Evolutionary conservation across 2,329 filamentous ascomycete species (phyloP).

Genomic region (Pseudogymnoascus sp.): DNA sequence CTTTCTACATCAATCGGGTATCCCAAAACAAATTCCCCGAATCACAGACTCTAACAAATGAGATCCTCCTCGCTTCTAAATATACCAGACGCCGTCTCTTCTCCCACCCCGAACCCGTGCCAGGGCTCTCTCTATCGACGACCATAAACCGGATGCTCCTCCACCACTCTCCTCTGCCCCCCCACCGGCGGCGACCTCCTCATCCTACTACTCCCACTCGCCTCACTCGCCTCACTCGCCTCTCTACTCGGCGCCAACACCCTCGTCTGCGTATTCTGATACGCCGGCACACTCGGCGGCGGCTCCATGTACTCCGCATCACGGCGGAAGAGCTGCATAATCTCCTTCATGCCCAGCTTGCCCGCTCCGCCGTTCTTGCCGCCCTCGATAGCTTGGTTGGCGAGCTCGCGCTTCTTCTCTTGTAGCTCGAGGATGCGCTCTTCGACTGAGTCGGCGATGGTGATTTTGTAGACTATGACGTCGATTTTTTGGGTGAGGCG

Average conservation of each 20-base stretch:
- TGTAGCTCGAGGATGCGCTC: conserved; percentile 91
- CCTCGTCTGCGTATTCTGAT: background rate
- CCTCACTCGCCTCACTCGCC: background rate
- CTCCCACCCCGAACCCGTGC: background rate
- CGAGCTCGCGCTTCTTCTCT: conserved; percentile 84
- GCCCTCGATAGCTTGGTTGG: conserved; percentile 84
- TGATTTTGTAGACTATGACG: conserved; percentile 91
- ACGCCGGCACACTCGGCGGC: background rate
- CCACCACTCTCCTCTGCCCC: background rate
- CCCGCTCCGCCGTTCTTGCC: conserved; percentile 63
- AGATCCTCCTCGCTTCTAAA: conserved; percentile 1
- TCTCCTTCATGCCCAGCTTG: conserved; percentile 88
- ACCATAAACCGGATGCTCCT: conserved; percentile 7
- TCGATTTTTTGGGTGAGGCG: conserved; percentile 95
- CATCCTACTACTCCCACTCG: background rate
- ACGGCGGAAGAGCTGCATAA: conserved; percentile 68
- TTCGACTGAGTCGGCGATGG: conserved; percentile 78
- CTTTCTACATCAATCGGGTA: conserved; percentile 1
- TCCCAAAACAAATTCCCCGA: background rate
- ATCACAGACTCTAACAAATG: background rate
- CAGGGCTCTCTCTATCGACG: background rate
- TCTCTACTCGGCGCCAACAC: background rate
- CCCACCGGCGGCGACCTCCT: background rate
- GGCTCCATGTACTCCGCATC: background rate
- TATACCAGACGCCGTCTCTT: background rate